Evolutionary conservation across 2,329 filamentous ascomycete genomes (phyloP), one percentile per base, ranked within the genome.

Genomic region (Endoconidiophora polonica): DNA sequence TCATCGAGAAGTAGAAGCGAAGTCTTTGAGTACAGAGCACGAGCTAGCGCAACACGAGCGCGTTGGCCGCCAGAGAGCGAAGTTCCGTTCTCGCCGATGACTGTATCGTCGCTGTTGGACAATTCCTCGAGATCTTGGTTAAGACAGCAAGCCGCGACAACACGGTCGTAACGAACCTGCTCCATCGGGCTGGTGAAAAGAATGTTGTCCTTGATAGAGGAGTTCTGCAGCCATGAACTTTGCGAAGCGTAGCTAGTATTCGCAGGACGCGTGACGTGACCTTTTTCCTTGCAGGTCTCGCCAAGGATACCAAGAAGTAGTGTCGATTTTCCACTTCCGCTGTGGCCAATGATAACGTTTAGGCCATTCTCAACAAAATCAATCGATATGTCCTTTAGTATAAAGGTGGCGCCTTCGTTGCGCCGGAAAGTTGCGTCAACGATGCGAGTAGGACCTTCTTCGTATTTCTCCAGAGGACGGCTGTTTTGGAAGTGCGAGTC

Each of bases 211-310:
- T 66, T 66, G 40, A 77, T 67, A 0, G 71, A 73, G 29, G 71
- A 71, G 49, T 74, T 76, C 56, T 76, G 73, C 3, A 77, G 61
- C 74, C 74, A 77, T 0, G 74, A 62, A 2, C 70, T 71, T 53
- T 77, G 74, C 1, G 74, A 74, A 5, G 73, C 72, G 59, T 72
- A 78, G 0, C 72, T 74, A 24, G 77, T 64, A 50, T 76, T 73
- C 18, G 63, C 62, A 1, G 72, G 71, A 5, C 68, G 65, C 3
- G 68, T 69, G 16, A 76, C 65, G 14, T 59, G 58, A 14, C 73
- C 74, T 2, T 56, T 55, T 48, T 73, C 69, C 23, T 72, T 58
- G 44, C 73, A 63, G 1, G 72, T 73, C 58, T 77, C 73, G 9
- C 74, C 73, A 3, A 77, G 62, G 12, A 77, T 71, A 2, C 71